phyloP scores from a whole-genome alignment of 1,139 yeast genomes.

The Sugiyamaella japonica region DNA sequence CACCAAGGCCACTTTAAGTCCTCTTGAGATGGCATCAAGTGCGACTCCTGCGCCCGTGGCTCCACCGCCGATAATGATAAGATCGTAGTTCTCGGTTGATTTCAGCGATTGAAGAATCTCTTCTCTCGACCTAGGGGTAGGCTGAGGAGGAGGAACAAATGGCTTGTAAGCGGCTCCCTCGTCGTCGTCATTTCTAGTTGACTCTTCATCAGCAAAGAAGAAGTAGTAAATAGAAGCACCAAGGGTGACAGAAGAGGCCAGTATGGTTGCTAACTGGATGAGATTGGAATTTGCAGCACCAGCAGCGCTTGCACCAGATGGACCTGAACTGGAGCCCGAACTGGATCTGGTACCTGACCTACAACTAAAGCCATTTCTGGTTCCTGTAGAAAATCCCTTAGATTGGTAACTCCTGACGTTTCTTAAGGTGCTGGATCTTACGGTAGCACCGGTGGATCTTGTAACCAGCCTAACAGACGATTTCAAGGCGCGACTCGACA shows the following conservation, averaged over 20 bases:
- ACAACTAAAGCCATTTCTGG: background rate
- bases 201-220: constrained; percentile 9
- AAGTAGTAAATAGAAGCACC: constrained; percentile 12
- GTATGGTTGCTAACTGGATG: constrained; percentile 3
- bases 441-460: background rate
- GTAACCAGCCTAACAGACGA: background rate
- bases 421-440: background rate
- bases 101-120: constrained; percentile 28
- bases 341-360: background rate
- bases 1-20: constrained; percentile 81
- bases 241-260: constrained; percentile 1
- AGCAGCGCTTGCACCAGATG: background rate
- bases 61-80: constrained; percentile 90
- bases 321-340: background rate
- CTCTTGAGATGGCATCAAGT: constrained; percentile 87
- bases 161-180: constrained; percentile 20
- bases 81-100: constrained; percentile 52
- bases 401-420: background rate
- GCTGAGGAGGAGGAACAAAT: constrained; percentile 19
- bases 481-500: constrained; percentile 4
- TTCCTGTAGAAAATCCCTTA: background rate
- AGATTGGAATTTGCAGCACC: background rate
- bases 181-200: constrained; percentile 9
- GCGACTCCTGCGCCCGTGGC: constrained; percentile 96
- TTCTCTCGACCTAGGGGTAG: constrained; percentile 33